phyloP scores from a whole-genome alignment of 805 yeast species.

The Hanseniaspora singularis region DNA sequence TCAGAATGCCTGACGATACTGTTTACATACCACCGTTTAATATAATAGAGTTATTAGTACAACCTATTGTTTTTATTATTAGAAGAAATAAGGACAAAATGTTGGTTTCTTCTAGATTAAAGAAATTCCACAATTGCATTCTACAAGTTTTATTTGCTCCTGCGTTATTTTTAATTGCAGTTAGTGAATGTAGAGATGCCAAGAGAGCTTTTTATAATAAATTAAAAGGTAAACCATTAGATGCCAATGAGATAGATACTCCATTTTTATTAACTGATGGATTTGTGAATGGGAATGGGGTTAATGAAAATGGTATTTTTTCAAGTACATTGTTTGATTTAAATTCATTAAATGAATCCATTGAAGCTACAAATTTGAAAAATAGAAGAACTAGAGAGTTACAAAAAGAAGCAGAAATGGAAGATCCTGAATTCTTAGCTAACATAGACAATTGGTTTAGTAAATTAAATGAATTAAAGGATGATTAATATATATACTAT shows the following conservation, averaged over 20 bases:
- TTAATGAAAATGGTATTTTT: conserved; percentile 25
- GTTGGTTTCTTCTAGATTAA: conserved; percentile 34
- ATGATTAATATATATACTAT: not conserved
- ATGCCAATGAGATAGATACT: conserved; percentile 62
- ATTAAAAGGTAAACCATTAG: conserved; percentile 51
- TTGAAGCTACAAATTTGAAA: conserved; percentile 29
- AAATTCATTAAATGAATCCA: conserved; percentile 18
- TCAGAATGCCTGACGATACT: conserved; percentile 79
- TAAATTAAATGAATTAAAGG: not conserved
- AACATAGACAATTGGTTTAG: not conserved
- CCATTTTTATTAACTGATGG: conserved; percentile 84
- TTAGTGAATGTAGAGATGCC: conserved; percentile 55
- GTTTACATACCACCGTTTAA: conserved; percentile 80
- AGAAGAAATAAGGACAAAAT: conserved; percentile 24
- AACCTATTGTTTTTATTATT: conserved; percentile 35
- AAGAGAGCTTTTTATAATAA: conserved; percentile 63
- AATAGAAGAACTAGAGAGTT: conserved; percentile 28
- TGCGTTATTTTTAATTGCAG: conserved; percentile 44
- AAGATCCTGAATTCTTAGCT: conserved; percentile 40
- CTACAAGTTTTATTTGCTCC: conserved; percentile 65
- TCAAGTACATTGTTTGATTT: conserved; percentile 22
- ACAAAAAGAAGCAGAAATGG: conserved; percentile 52
- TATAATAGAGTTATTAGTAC: conserved; percentile 47
- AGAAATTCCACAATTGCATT: conserved; percentile 37
- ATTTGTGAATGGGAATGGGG: conserved; percentile 34